phyloP scores from a whole-genome alignment of 805 yeast species.

The Saturnispora bothae region DNA sequence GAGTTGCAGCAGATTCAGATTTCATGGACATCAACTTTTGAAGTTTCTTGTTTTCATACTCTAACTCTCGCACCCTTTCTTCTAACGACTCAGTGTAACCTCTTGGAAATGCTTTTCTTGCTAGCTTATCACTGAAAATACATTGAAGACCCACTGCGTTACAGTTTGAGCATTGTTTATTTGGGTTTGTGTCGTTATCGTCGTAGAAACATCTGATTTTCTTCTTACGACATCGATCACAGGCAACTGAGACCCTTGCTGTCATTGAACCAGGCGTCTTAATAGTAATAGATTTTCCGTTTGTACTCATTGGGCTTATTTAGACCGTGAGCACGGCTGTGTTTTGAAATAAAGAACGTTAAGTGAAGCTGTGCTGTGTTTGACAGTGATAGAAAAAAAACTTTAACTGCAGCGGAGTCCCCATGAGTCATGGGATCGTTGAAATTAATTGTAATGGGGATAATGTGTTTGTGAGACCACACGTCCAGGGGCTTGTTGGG shows the following conservation, averaged over 20 bases:
- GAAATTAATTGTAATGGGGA: neutral
- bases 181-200: slow-evolving; percentile 17
- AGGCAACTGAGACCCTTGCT: slow-evolving; percentile 78
- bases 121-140: slow-evolving; percentile 75
- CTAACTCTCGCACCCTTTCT: slow-evolving; percentile 78
- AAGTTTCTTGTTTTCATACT: slow-evolving; percentile 65
- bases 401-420: too few species aligned
- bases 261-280: slow-evolving; percentile 56
- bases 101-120: slow-evolving; percentile 79
- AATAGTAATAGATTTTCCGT: slow-evolving; percentile 37
- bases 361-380: too few species aligned
- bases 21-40: slow-evolving; percentile 52
- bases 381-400: too few species aligned
- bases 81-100: slow-evolving; percentile 89
- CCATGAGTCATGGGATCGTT: neutral
- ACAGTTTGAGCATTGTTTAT: slow-evolving; percentile 71
- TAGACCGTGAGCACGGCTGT: too few species aligned
- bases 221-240: slow-evolving; percentile 79
- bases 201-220: slow-evolving; percentile 52
- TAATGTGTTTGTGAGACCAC: neutral
- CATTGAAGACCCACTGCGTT: slow-evolving; percentile 79
- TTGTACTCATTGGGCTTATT: neutral
- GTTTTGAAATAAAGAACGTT: too few species aligned
- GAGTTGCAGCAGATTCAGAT: slow-evolving; percentile 4
- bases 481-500: too few species aligned